Evolutionary conservation across 139 green algal genomes (phyloP).

Genomic region (Chlorokybus atmophyticus): DNA sequence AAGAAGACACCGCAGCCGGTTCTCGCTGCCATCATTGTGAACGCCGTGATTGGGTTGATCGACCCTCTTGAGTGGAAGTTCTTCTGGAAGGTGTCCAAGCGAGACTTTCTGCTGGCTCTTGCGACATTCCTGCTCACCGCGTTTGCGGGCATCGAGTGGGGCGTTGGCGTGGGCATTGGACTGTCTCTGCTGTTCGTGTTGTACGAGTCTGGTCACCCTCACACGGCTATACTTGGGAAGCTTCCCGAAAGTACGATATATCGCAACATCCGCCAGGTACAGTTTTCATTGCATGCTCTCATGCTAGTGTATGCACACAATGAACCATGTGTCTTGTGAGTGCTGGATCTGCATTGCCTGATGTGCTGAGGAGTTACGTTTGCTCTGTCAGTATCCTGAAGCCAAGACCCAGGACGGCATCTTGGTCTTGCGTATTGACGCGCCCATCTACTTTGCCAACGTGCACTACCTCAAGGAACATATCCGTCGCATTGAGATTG

Average conservation of each 20-base stretch:
- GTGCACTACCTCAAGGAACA: conserved; percentile 47
- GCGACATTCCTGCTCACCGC: background rate
- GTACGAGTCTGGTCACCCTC: conserved; percentile 55
- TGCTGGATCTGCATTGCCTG: too few species aligned
- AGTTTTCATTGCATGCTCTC: too few species aligned
- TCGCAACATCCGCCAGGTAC: conserved; percentile 60
- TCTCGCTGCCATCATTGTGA: conserved; percentile 31
- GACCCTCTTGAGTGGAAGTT: conserved; percentile 21
- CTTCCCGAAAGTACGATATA: conserved; percentile 48
- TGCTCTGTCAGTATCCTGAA: conserved; percentile 64
- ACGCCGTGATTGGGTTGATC: conserved; percentile 25
- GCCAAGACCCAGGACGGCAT: conserved; percentile 39
- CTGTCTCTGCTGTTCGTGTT: conserved; percentile 31
- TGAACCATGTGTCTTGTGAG: too few species aligned
- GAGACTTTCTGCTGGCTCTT: too few species aligned
- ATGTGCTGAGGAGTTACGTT: too few species aligned
- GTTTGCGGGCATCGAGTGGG: conserved; percentile 52
- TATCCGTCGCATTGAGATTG: conserved; percentile 21
- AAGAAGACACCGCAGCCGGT: conserved; percentile 13
- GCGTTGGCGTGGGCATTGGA: conserved; percentile 53
- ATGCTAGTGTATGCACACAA: too few species aligned
- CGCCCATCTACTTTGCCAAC: conserved; percentile 58
- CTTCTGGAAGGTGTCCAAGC: too few species aligned
- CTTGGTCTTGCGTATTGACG: conserved; percentile 51
- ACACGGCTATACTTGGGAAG: conserved; percentile 61